phyloP scores from a whole-genome alignment of 176 grass and related monocot species.

The Zea luxurians region DNA sequence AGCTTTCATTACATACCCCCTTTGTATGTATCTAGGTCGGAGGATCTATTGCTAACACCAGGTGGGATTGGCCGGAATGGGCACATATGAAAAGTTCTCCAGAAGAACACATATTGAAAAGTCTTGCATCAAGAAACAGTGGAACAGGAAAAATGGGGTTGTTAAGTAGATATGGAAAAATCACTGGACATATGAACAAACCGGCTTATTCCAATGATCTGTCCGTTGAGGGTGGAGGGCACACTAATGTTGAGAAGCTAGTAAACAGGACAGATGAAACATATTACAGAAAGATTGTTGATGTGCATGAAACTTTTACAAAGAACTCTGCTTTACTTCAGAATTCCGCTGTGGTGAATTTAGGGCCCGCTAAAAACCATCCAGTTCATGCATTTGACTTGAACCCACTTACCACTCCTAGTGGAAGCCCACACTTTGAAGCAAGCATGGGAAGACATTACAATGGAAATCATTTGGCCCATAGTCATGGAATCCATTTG shows the following conservation, averaged over 20 bases:
- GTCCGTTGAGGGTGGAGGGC: constrained; percentile 34
- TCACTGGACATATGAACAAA: constrained; percentile 32
- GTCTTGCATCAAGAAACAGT: constrained; percentile 29
- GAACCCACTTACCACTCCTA: constrained; percentile 31
- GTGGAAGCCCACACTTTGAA: constrained; percentile 26
- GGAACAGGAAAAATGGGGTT: constrained; percentile 30
- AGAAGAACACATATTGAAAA: constrained; percentile 37
- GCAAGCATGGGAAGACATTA: constrained; percentile 31
- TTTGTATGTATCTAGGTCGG: constrained; percentile 44
- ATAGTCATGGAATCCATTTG: constrained; percentile 38
- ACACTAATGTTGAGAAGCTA: constrained; percentile 31
- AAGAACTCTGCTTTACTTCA: constrained; percentile 43
- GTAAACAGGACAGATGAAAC: constrained; percentile 30
- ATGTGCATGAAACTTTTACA: constrained; percentile 30
- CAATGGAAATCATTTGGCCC: constrained; percentile 45
- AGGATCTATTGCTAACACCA: constrained; percentile 43
- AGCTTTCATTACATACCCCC: constrained; percentile 9
- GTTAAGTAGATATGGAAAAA: constrained; percentile 48
- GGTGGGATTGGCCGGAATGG: constrained; percentile 74
- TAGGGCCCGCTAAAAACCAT: constrained; percentile 36
- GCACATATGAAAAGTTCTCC: constrained; percentile 22
- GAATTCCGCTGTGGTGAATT: constrained; percentile 11
- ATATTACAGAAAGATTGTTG: constrained; percentile 35
- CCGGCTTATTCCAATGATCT: constrained; percentile 37
- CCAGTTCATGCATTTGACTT: constrained; percentile 9